Conservation (phyloP, 257 asterid species). For the Solanum peruvianum region DNA sequence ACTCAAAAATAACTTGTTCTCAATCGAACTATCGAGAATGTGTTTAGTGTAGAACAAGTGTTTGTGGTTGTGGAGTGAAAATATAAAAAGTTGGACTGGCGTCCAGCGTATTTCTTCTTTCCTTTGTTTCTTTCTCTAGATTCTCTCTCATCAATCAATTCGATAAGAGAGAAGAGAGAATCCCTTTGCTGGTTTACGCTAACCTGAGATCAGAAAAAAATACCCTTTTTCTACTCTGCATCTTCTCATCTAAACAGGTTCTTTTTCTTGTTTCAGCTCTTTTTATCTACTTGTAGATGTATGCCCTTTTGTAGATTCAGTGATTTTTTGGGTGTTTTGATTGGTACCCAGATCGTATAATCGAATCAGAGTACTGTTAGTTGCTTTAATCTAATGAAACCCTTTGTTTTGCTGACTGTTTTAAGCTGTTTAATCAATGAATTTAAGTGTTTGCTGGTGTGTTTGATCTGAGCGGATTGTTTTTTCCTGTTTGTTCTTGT, state of each 20-base stretch:
- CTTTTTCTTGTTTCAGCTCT: not conserved
- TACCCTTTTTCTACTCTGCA: not conserved
- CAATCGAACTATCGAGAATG: accelerated
- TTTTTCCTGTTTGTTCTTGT: not conserved
- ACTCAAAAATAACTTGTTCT: not conserved
- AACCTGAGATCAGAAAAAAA: not conserved
- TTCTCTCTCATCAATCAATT: constrained; percentile 12
- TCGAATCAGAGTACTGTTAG: not conserved
- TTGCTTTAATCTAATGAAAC: not conserved
- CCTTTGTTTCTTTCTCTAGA: not conserved
- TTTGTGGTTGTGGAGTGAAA: not conserved
- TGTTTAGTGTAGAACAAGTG: not conserved
- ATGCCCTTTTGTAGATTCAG: not conserved
- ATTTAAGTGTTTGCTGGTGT: not conserved
- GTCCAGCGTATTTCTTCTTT: not conserved
- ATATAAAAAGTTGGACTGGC: constrained; percentile 1
- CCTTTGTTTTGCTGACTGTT: not conserved
- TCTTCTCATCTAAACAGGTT: not conserved
- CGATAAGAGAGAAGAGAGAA: constrained; percentile 1
- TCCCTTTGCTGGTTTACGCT: not conserved
- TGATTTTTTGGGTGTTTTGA: not conserved
- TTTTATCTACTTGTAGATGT: not conserved
- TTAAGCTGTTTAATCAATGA: not conserved
- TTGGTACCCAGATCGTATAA: not conserved
- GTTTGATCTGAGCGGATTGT: not conserved